Percentiles rank a stretch among this genome's conserved stretches.
These are phyloP conservation scores for Amyloporia xantha DNA, from an alignment of 768 basidiomycete species.

Conservation along the genomic window DNA sequence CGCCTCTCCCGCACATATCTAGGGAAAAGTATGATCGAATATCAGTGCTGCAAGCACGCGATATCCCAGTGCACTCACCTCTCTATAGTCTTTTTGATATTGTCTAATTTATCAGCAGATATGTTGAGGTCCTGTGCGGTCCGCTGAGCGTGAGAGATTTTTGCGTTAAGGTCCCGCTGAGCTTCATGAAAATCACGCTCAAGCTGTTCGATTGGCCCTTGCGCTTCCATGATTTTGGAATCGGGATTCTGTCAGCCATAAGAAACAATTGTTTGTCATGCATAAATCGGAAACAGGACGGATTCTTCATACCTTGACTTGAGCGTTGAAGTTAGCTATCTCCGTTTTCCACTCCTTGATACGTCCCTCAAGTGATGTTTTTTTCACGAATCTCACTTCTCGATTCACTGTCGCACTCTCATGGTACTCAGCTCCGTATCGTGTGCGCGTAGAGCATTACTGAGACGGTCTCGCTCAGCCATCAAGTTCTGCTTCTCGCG, in stretches of 20 bases:
- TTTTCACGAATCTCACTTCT: conserved; percentile 54
- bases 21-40: neutral
- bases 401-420: conserved; percentile 54
- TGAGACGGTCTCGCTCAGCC: conserved; percentile 58
- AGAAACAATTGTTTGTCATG: neutral
- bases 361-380: conserved; percentile 45
- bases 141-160: conserved; percentile 46
- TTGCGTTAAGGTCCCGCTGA: conserved; percentile 44
- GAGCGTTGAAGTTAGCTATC: conserved; percentile 34
- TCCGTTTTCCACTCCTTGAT: conserved; percentile 56
- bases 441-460: conserved; percentile 40
- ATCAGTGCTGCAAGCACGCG: too few relatives aligned
- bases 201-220: conserved; percentile 58
- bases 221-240: conserved; percentile 48
- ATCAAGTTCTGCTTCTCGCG: conserved; percentile 51
- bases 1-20: conserved; percentile 76
- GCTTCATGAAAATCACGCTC: conserved; percentile 46
- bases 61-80: conserved; percentile 40
- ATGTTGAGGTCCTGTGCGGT: conserved; percentile 59
- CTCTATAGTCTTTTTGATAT: conserved; percentile 57
- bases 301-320: conserved; percentile 40
- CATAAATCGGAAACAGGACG: neutral
- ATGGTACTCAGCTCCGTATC: conserved; percentile 59
- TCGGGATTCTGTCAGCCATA: conserved; percentile 60
- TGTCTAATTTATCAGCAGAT: conserved; percentile 53